A percentile compares a stretch with the other conserved stretches of the same genome.
These are phyloP conservation scores for Taphrina confusa DNA, from an alignment of 1,139 yeast genomes.

Conservation along the genomic window DNA sequence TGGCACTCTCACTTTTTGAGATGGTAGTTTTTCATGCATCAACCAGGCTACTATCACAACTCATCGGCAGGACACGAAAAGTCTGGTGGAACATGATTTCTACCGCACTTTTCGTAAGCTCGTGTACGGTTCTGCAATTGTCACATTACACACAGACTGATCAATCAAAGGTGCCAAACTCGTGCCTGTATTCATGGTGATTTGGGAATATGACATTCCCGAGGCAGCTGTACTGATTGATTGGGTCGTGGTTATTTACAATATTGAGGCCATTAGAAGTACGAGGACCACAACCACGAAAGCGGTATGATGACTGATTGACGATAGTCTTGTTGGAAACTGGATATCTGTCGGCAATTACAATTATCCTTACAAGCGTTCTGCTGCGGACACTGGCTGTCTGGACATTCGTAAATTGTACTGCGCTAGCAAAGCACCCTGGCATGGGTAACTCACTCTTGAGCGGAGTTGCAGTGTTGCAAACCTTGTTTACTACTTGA, in stretches of 20 bases:
- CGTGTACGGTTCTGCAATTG: constrained; percentile 6
- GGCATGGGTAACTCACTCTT: constrained; percentile 6
- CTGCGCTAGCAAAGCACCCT: background rate
- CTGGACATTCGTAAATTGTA: constrained; percentile 1
- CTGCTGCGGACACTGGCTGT: constrained; percentile 8
- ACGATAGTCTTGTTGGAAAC: constrained; percentile 34
- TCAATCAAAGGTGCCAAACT: constrained; percentile 69
- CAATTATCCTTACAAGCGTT: constrained; percentile 41
- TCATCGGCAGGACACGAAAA: constrained; percentile 48
- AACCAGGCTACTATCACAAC: constrained; percentile 52
- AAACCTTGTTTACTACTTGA: constrained; percentile 5
- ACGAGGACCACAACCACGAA: background rate
- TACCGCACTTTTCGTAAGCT: constrained; percentile 63
- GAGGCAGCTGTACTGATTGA: constrained; percentile 64
- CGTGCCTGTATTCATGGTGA: constrained; percentile 89
- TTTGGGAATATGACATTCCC: constrained; percentile 91
- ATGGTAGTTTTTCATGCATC: constrained; percentile 57
- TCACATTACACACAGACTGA: background rate
- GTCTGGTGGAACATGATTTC: constrained; percentile 51
- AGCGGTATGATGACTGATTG: background rate
- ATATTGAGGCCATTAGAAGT: constrained; percentile 60
- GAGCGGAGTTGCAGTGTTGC: constrained; percentile 1
- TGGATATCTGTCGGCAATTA: constrained; percentile 35
- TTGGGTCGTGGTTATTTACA: constrained; percentile 62
- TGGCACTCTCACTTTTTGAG: constrained; percentile 63